These are phyloP conservation scores for Quercus glauca DNA, from an alignment of 306 rosid species.

Conservation along the genomic window DNA sequence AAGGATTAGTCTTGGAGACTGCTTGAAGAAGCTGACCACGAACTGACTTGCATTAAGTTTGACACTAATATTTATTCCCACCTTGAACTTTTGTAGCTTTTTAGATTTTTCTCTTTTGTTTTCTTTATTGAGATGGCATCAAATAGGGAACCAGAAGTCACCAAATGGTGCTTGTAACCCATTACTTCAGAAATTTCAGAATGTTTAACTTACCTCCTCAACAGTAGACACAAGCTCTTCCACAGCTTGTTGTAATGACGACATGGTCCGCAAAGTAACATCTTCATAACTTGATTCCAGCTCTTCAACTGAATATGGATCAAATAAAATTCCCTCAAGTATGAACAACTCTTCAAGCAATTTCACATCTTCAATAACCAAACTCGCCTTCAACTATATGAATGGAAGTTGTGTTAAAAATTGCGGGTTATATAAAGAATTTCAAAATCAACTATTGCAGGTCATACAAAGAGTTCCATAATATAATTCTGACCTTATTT, in stretches of 20 bases:
- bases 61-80: not conserved
- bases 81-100: not conserved
- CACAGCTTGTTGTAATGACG: conserved; percentile 49
- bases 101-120: not conserved
- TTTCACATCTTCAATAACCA: conserved; percentile 57
- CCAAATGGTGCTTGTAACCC: not conserved
- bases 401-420: conserved; percentile 12
- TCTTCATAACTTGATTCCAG: conserved; percentile 49
- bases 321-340: conserved; percentile 56
- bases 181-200: not conserved
- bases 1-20: not conserved
- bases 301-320: conserved; percentile 52
- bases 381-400: conserved; percentile 51
- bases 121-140: not conserved
- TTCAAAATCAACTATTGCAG: not conserved
- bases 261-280: conserved; percentile 48
- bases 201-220: conserved; percentile 45
- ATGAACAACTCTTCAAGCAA: conserved; percentile 66
- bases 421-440: not conserved
- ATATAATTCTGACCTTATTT: conserved; percentile 43
- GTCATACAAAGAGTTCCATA: conserved; percentile 2
- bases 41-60: not conserved
- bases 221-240: conserved; percentile 38
- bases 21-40: not conserved
- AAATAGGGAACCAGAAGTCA: not conserved